Evolutionary conservation across 257 asterid genomes (phyloP).

Genomic region (Asclepias syriaca): DNA sequence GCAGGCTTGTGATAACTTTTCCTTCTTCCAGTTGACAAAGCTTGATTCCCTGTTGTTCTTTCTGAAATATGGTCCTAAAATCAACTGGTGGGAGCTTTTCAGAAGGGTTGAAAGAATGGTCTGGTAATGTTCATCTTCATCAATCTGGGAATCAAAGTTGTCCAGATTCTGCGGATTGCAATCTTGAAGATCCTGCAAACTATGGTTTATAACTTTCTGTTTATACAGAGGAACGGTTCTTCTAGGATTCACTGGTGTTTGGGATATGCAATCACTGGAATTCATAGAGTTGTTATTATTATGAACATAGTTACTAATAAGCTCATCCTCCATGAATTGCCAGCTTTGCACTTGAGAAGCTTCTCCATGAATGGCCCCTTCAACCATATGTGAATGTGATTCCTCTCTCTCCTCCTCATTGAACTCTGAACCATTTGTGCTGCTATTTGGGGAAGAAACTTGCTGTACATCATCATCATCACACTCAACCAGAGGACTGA

Average conservation of each 20-base stretch:
- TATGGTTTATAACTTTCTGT: slow-evolving; percentile 18
- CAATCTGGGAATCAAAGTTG: slow-evolving; percentile 29
- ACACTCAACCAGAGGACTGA: slow-evolving; percentile 40
- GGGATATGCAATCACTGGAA: slow-evolving; percentile 70
- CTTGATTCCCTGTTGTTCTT: slow-evolving; percentile 49
- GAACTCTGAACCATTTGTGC: slow-evolving; percentile 47
- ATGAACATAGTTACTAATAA: slow-evolving; percentile 53
- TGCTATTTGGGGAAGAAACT: slow-evolving; percentile 39
- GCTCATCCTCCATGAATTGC: slow-evolving; percentile 57
- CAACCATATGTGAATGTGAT: slow-evolving; percentile 45
- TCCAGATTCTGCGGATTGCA: slow-evolving; percentile 31
- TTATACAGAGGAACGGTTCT: slow-evolving; percentile 28
- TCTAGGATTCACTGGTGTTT: slow-evolving; percentile 39
- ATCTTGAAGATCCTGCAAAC: slow-evolving; percentile 17
- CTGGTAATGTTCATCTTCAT: slow-evolving; percentile 56
- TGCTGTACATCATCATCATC: slow-evolving; percentile 20
- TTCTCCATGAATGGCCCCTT: slow-evolving; percentile 43
- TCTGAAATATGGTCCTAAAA: slow-evolving; percentile 62
- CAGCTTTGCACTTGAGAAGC: slow-evolving; percentile 55
- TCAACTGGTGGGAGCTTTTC: slow-evolving; percentile 74
- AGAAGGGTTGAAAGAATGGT: slow-evolving; percentile 63
- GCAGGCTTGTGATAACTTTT: slow-evolving; percentile 8
- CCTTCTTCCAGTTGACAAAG: slow-evolving; percentile 62
- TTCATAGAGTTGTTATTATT: slow-evolving; percentile 37
- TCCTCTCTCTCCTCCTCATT: slow-evolving; percentile 46